Evolutionary conservation across 2,329 filamentous ascomycete species (phyloP), one percentile per base, ranked within the genome.

Genomic region (Berkeleyomyces basicola): DNA sequence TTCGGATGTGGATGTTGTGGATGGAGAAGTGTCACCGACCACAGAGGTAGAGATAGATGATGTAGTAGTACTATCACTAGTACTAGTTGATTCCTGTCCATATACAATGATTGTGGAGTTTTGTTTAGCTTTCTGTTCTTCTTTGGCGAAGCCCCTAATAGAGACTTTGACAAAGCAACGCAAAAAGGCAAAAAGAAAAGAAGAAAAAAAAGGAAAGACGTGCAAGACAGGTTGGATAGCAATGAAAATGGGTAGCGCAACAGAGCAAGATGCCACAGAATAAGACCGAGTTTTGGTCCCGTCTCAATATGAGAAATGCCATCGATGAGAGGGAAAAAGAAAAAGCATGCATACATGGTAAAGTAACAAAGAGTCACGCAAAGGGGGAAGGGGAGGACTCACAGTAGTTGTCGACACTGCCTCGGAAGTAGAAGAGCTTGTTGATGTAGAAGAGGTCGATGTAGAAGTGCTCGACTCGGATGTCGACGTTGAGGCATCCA

Each of bases 361-460:
- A 59, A 43, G 10, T 3, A 59, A 59, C 16, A 43, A 63, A 62
- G 3, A 33, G 10, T 43, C 59, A 51, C 7, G 5, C 14, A 43
- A 58, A 9, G n/a, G 10, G 9, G 7, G 33, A 55, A 51, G 11
- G 37, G 14, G 7, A 49, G 43, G 36, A 58, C 59, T 59, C 59
- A 62, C 46, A 36, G 63, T 58, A 36, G 62, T 61, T 2, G 59
- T 62, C 10, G 63, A 31, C 11, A 53, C 10, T 31, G 44, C 33
- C 37, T 61, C 33, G 14, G 46, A 59, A 71, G 71, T 71, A 67
- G 72, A 70, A 65, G 61, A 58, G n/a, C 49, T 58, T 2, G 61
- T 63, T 3, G 67, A 58, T 6, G 67, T 67, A 37, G 70, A 65
- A 39, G 69, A 66, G 7, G 0, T 36, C 36, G 43, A 46, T 7